Evolutionary conservation across 805 yeast genomes (phyloP).

Genomic region (Wickerhamiella shivajii): DNA sequence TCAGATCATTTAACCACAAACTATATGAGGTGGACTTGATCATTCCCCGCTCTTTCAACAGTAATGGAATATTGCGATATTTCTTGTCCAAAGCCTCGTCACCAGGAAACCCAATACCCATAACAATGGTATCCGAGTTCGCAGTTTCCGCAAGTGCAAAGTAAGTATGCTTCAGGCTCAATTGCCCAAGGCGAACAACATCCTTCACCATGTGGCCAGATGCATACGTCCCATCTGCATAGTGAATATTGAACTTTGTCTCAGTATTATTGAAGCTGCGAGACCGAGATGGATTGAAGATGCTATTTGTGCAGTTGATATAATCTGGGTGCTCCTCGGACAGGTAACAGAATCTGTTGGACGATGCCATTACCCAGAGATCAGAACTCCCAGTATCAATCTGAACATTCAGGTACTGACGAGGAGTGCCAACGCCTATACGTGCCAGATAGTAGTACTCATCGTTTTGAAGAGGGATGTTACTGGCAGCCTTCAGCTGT

Average conservation of each 20-base stretch:
- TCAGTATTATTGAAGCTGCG: conserved; percentile 13
- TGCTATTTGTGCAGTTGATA: conserved; percentile 14
- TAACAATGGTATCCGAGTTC: conserved; percentile 44
- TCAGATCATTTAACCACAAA: conserved; percentile 27
- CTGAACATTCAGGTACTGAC: conserved; percentile 38
- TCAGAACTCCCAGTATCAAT: conserved; percentile 71
- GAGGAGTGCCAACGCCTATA: conserved; percentile 39
- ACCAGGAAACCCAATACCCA: conserved; percentile 26
- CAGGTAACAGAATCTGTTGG: conserved; percentile 30
- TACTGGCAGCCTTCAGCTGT: too few species aligned
- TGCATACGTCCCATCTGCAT: conserved; percentile 36
- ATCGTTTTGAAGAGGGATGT: conserved; percentile 6
- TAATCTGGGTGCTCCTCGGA: neutral
- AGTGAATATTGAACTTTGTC: conserved; percentile 17
- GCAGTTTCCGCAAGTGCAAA: conserved; percentile 64
- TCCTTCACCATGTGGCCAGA: conserved; percentile 55
- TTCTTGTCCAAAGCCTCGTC: conserved; percentile 23
- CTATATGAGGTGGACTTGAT: conserved; percentile 32
- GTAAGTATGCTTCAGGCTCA: conserved; percentile 36
- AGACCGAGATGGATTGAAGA: conserved; percentile 18
- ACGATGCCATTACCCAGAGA: conserved; percentile 42
- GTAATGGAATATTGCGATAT: conserved; percentile 22
- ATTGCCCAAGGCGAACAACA: conserved; percentile 37
- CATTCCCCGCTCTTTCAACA: conserved; percentile 27
- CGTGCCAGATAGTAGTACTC: conserved; percentile 18